Conservation (phyloP, 805 yeast species). For the Saccharomycopsis sp. region DNA sequence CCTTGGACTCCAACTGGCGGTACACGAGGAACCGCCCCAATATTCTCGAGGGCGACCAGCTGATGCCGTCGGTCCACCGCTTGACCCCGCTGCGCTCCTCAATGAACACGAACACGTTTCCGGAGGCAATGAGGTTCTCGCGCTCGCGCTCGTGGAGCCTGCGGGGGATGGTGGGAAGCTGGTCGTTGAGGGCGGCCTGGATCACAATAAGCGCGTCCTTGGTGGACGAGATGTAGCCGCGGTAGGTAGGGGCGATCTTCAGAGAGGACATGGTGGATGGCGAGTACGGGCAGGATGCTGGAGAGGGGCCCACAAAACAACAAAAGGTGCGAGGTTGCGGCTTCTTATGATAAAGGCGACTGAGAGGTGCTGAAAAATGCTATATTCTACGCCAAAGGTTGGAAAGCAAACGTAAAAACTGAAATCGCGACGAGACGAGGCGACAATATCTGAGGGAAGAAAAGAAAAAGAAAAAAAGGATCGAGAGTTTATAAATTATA, state of each 20-base stretch:
- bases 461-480: not conserved
- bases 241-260: conserved; percentile 19
- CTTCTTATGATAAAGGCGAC: too few species aligned
- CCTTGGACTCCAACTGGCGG: conserved; percentile 52
- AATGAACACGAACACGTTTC: conserved; percentile 76
- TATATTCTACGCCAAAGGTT: too few species aligned
- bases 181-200: conserved; percentile 67
- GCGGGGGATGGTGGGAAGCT: conserved; percentile 56
- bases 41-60: conserved; percentile 90
- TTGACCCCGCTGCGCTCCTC: conserved; percentile 80
- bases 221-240: conserved; percentile 68
- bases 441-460: not conserved
- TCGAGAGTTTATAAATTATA: not conserved
- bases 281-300: too few species aligned
- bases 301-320: too few species aligned
- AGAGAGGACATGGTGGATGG: not conserved
- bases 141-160: conserved; percentile 83
- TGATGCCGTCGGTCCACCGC: conserved; percentile 94
- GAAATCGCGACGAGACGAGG: not conserved
- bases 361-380: too few species aligned
- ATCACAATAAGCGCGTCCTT: conserved; percentile 76
- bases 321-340: too few species aligned
- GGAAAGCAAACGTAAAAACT: too few species aligned
- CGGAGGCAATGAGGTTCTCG: conserved; percentile 55
- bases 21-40: conserved; percentile 80